Evolutionary conservation across 495 filamentous ascomycete species (phyloP).

Genomic region (Aspergillus asperescens): DNA sequence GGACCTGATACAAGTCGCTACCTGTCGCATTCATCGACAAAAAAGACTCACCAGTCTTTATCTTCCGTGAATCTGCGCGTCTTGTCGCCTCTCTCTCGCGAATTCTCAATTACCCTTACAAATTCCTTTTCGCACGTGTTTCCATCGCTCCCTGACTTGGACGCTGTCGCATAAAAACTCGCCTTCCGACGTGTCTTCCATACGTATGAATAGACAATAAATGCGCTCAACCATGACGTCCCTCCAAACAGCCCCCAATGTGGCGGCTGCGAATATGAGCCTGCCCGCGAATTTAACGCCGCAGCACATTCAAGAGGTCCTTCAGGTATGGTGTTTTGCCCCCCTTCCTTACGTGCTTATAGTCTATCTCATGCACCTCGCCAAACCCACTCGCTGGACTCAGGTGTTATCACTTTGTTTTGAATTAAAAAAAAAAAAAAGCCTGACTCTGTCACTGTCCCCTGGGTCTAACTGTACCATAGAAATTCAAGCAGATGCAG

Average conservation of each 20-base stretch:
- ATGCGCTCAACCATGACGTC: conserved; percentile 63
- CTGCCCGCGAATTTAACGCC: conserved; percentile 53
- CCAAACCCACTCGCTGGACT: not conserved
- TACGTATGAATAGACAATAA: conserved; percentile 33
- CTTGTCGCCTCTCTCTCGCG: conserved; percentile 19
- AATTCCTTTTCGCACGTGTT: conserved; percentile 21
- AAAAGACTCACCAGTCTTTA: conserved; percentile 11
- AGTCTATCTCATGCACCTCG: not conserved
- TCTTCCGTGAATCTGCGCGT: conserved; percentile 15
- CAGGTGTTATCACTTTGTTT: not conserved
- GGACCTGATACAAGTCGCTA: conserved; percentile 25
- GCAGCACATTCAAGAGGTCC: conserved; percentile 58
- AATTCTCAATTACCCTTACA: conserved; percentile 18
- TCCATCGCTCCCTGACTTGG: conserved; percentile 7
- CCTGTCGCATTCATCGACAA: conserved; percentile 27
- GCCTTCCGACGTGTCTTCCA: conserved; percentile 14
- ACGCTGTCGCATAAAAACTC: conserved; percentile 21
- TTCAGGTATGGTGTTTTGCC: conserved; percentile 43
- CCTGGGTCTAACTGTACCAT: conserved; percentile 11
- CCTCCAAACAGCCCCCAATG: conserved; percentile 61
- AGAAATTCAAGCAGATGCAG: conserved; percentile 84
- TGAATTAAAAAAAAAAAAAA: not conserved
- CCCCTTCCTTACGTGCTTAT: conserved; percentile 7
- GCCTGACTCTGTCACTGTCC: not conserved
- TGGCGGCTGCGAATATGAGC: conserved; percentile 54